phyloP scores from a whole-genome alignment of 495 filamentous ascomycete species.

The Penicillium cosmopolitanum region DNA sequence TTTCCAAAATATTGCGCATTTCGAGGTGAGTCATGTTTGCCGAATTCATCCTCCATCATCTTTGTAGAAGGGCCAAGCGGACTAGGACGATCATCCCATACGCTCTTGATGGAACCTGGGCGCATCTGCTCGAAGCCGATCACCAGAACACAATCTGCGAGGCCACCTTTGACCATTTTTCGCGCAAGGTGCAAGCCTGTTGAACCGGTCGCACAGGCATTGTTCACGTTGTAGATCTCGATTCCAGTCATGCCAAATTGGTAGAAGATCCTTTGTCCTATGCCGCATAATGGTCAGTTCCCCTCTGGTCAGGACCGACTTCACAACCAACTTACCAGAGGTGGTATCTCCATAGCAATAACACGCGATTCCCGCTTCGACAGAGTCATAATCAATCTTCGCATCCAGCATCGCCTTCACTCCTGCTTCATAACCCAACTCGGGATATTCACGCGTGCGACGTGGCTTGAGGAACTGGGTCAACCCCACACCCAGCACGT shows the following conservation, averaged over 20 bases:
- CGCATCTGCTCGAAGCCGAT: conserved; percentile 95
- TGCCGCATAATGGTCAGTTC: not conserved
- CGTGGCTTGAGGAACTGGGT: conserved; percentile 31
- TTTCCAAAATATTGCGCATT: conserved; percentile 88
- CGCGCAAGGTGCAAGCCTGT: conserved; percentile 77
- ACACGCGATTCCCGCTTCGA: conserved; percentile 81
- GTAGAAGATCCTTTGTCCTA: conserved; percentile 78
- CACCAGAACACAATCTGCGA: conserved; percentile 74
- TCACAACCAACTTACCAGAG: conserved; percentile 70
- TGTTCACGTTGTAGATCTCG: conserved; percentile 86
- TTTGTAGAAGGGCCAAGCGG: conserved; percentile 25
- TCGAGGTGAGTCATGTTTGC: conserved; percentile 46
- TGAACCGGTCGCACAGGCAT: conserved; percentile 83
- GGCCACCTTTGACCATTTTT: conserved; percentile 67
- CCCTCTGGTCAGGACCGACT: conserved; percentile 28
- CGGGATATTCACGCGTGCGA: conserved; percentile 28
- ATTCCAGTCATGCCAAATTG: conserved; percentile 90
- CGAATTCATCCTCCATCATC: conserved; percentile 27
- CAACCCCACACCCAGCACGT: conserved; percentile 25
- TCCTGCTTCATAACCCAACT: conserved; percentile 26
- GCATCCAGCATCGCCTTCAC: conserved; percentile 83
- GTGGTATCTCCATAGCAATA: conserved; percentile 88
- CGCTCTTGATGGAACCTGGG: conserved; percentile 53
- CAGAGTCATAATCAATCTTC: conserved; percentile 84
- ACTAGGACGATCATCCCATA: conserved; percentile 29